phyloP scores from a whole-genome alignment of 2,329 filamentous ascomycete species.

The Fusarium praegraminearum region DNA sequence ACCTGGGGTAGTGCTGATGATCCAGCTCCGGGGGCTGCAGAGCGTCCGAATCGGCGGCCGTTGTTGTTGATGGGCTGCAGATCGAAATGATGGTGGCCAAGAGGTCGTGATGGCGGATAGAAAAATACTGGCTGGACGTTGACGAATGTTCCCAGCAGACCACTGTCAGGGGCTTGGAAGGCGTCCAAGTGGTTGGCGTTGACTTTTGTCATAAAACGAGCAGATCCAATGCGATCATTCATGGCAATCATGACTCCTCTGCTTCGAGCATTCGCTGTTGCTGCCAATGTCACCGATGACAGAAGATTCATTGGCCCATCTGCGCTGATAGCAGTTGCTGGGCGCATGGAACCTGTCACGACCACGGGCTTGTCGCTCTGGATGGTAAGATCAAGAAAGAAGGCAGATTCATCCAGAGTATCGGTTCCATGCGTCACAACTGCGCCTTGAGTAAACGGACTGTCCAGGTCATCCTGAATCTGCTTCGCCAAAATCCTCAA shows the following conservation, averaged over 20 bases:
- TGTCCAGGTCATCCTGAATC: slow-evolving; percentile 62
- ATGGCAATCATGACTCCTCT: slow-evolving; percentile 71
- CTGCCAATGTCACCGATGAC: slow-evolving; percentile 69
- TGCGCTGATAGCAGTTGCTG: slow-evolving; percentile 70
- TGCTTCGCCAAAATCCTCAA: slow-evolving; percentile 61
- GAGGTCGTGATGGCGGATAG: slow-evolving; percentile 63
- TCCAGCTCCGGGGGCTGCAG: slow-evolving; percentile 5
- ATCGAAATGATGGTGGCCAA: slow-evolving; percentile 60
- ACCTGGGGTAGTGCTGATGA: slow-evolving; percentile 62
- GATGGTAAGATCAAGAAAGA: slow-evolving; percentile 70
- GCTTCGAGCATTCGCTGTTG: slow-evolving; percentile 56
- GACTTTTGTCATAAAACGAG: slow-evolving; percentile 71
- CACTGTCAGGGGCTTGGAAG: slow-evolving; percentile 69
- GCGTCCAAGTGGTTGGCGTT: slow-evolving; percentile 73
- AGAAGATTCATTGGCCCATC: slow-evolving; percentile 73
- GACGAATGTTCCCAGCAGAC: slow-evolving; percentile 69
- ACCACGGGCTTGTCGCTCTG: slow-evolving; percentile 70
- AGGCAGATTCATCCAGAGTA: slow-evolving; percentile 72
- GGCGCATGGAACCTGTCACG: slow-evolving; percentile 72
- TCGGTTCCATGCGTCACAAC: slow-evolving; percentile 76
- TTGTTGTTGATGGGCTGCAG: slow-evolving; percentile 42
- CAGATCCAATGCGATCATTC: slow-evolving; percentile 70
- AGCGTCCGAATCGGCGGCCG: slow-evolving; percentile 22
- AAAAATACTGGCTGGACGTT: slow-evolving; percentile 71
- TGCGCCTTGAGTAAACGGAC: slow-evolving; percentile 59